Base-by-base conservation (phyloP, 495 filamentous ascomycete species). In the Thermothielavioides terrestris region DNA sequence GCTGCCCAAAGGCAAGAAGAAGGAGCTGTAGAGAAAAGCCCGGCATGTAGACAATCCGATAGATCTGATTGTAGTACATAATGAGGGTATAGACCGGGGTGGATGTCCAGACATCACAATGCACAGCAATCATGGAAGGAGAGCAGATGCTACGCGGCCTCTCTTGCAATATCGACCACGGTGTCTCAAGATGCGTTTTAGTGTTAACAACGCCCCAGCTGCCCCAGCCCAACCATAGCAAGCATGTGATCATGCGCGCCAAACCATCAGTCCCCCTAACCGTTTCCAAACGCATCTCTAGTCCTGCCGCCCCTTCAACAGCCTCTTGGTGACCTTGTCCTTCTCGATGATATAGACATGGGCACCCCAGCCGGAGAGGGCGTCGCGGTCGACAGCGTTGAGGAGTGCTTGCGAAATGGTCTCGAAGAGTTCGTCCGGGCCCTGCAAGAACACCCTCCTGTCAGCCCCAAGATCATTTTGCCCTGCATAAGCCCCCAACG, bases 291-390 rank as follows among this genome's bases (percentile, higher is more conserved):
- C 6, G 3, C 23, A n/a, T n/a, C 34, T 63, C 58, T 78, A 78
- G 65, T 78, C 75, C 66, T 77, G 75, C 63, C 76, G 68, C 67
- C 92, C 90, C 80, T 98, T 98, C 64, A 98, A 70, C 77, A 97
- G 78, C 63, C 92, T 78, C 84, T 98, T 95, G 61, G 91, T 95
- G 35, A 97, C 89, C 82, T 97, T 97, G 70, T 94, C 89, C 78
- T 97, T 98, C 78, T 97, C 94, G 69, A 98, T 92, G 57, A 98
- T 89, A 70, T 96, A 97, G 54, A 98, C 92, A 59, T 97, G 88
- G 28, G 92, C 92, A 63, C 92, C 92, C 92, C 92, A 98, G 56
- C 92, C 92, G 10, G 90, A 95, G 39, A 98, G 75, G 39, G 92
- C 92, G 68, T 98, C 92, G 68, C 92, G 76, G 69, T 98, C 92